Conservation (phyloP, 2,329 filamentous ascomycete genomes). For the Madurella mycetomatis region DNA sequence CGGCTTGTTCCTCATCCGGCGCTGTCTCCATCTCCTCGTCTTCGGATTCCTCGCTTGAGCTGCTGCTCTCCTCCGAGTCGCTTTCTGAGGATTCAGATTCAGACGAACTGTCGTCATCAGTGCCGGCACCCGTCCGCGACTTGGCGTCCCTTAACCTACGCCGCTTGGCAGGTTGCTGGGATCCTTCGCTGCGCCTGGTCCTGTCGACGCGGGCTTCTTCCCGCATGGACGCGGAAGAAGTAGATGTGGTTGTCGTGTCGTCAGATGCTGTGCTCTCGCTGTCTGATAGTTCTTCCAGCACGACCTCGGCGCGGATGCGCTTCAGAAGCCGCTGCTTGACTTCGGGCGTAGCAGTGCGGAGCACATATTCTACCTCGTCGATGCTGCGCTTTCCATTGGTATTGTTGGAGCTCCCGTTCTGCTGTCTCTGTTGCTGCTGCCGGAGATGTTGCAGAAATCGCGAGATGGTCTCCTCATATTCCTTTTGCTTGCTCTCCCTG, state of each 20-base stretch:
- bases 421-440: constrained; percentile 23
- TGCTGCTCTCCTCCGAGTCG: constrained; percentile 26
- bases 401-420: constrained; percentile 24
- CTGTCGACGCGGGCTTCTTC: neutral
- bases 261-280: constrained; percentile 34
- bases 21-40: constrained; percentile 25
- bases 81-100: constrained; percentile 33
- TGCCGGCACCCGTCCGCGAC: constrained; percentile 35
- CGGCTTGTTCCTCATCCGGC: constrained; percentile 6
- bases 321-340: constrained; percentile 55
- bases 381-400: constrained; percentile 47
- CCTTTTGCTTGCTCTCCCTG: constrained; percentile 47
- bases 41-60: constrained; percentile 23
- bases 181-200: constrained; percentile 39
- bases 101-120: constrained; percentile 38
- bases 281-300: constrained; percentile 52
- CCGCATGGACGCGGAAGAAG: constrained; percentile 22
- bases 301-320: constrained; percentile 58
- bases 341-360: constrained; percentile 45
- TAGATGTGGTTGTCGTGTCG: constrained; percentile 26
- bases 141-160: constrained; percentile 46
- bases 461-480: constrained; percentile 54
- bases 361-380: constrained; percentile 49
- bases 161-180: constrained; percentile 43
- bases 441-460: constrained; percentile 39